Evolutionary conservation across 108 stramenopile species (phyloP).

Genomic region (Nitzschia sp.): DNA sequence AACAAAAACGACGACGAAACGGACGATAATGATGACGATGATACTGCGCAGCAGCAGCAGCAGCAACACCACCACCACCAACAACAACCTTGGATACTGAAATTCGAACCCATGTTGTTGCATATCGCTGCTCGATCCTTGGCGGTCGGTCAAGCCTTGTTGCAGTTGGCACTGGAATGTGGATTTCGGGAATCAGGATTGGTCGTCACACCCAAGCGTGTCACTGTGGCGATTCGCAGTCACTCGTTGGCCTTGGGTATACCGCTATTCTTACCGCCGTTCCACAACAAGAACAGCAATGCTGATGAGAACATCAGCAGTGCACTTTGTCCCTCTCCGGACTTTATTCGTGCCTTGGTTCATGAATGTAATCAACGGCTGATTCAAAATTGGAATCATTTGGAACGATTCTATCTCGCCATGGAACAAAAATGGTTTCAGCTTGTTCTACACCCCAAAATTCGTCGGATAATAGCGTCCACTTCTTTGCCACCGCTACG

Average conservation of each 20-base stretch:
- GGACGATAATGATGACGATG: too few species aligned
- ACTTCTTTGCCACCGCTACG: conserved; percentile 50
- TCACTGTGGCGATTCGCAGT: conserved; percentile 75
- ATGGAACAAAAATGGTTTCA: conserved; percentile 49
- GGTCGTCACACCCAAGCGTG: conserved; percentile 59
- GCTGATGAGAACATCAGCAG: conserved; percentile 10
- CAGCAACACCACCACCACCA: not conserved
- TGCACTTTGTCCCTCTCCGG: conserved; percentile 22
- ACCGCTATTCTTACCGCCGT: conserved; percentile 30
- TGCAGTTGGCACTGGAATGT: conserved; percentile 57
- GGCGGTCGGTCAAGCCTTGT: conserved; percentile 47
- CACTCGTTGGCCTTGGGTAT: conserved; percentile 58
- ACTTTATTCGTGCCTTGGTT: conserved; percentile 54
- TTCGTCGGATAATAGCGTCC: conserved; percentile 7
- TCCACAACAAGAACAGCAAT: not conserved
- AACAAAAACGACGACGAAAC: not conserved
- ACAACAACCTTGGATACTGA: conserved; percentile 46
- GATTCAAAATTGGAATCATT: conserved; percentile 46
- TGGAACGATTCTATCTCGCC: conserved; percentile 47
- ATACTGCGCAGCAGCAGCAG: not conserved
- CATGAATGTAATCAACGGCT: conserved; percentile 65
- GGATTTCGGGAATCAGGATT: conserved; percentile 87
- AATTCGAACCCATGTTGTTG: conserved; percentile 79
- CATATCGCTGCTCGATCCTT: conserved; percentile 75
- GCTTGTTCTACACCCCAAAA: conserved; percentile 6